Percentiles rank a stretch among this genome's conserved stretches.
Evolutionary conservation across 129 eudicot genomes (phyloP).

Genomic region (Sambucus nigra): DNA sequence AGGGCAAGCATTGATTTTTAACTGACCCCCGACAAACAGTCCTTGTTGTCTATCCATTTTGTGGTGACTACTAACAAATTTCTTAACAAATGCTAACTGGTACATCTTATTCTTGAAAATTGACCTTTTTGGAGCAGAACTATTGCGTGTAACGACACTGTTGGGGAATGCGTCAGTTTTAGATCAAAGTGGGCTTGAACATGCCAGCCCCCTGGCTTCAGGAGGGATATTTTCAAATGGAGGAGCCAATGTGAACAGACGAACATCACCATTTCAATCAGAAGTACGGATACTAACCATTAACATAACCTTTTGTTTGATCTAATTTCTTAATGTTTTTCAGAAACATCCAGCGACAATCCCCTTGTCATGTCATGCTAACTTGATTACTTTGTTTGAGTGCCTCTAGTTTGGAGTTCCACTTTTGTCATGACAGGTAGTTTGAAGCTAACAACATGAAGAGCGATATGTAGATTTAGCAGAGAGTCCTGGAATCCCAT

Average conservation of each 20-base stretch:
- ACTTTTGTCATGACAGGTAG: conserved; percentile 54
- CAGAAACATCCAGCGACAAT: conserved; percentile 39
- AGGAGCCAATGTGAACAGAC: conserved; percentile 98
- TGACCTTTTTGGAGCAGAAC: conserved; percentile 99
- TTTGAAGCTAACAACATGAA: conserved; percentile 54
- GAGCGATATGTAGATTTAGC: conserved; percentile 27
- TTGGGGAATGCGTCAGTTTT: conserved; percentile 99
- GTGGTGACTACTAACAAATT: conserved; percentile 67
- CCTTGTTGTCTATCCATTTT: conserved; percentile 47
- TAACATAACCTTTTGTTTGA: conserved; percentile 78
- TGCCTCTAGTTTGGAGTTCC: conserved; percentile 22
- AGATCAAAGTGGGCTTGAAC: conserved; percentile 99
- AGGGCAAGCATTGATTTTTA: conserved; percentile 28
- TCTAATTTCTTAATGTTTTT: conserved; percentile 73
- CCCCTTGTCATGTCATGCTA: conserved; percentile 37
- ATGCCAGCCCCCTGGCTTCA: conserved; percentile 99
- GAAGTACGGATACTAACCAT: conserved; percentile 99
- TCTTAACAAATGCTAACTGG: conserved; percentile 89
- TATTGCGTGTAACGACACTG: conserved; percentile 98
- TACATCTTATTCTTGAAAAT: conserved; percentile 94
- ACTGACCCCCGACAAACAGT: conserved; percentile 51
- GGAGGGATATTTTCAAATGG: conserved; percentile 91
- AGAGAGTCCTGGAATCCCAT: conserved; percentile 21
- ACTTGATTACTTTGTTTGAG: conserved; percentile 42
- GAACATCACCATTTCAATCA: conserved; percentile 93